Conservation (phyloP, 805 yeast species). For the Candida berthetii region DNA sequence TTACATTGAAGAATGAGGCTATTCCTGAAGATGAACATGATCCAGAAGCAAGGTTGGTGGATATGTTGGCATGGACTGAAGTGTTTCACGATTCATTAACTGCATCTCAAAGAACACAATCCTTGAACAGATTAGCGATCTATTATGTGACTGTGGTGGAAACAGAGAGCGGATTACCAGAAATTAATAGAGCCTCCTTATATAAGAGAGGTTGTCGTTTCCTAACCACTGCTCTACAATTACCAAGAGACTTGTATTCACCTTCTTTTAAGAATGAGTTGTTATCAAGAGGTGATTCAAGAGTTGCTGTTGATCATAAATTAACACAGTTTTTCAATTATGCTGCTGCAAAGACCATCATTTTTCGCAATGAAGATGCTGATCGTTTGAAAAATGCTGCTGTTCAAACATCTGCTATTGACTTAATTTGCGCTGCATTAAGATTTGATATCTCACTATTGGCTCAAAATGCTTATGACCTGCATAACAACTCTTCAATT, state of each 20-base stretch:
- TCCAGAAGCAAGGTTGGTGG: slow-evolving; percentile 29
- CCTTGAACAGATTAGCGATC: slow-evolving; percentile 44
- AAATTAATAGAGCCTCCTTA: slow-evolving; percentile 27
- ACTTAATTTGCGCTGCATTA: slow-evolving; percentile 33
- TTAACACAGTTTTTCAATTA: slow-evolving; percentile 24
- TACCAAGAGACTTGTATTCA: slow-evolving; percentile 13
- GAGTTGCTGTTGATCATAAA: slow-evolving; percentile 37
- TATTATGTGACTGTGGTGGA: slow-evolving; percentile 36
- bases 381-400: slow-evolving; percentile 21
- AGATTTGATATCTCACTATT: slow-evolving; percentile 40
- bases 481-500: slow-evolving; percentile 24
- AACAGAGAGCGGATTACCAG: slow-evolving; percentile 13
- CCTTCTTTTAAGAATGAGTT: slow-evolving; percentile 28
- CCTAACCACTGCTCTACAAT: slow-evolving; percentile 5
- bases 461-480: slow-evolving; percentile 31
- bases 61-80: slow-evolving; percentile 51
- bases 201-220: slow-evolving; percentile 20
- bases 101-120: slow-evolving; percentile 43
- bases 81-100: slow-evolving; percentile 37
- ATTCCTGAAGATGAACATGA: slow-evolving; percentile 23
- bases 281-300: slow-evolving; percentile 41
- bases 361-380: slow-evolving; percentile 17
- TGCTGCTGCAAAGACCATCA: slow-evolving; percentile 22
- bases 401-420: slow-evolving; percentile 27
- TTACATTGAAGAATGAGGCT: slow-evolving; percentile 18